Evolutionary conservation across 768 basidiomycete genomes (phyloP).

Genomic region (Thelephora aurantiotincta): DNA sequence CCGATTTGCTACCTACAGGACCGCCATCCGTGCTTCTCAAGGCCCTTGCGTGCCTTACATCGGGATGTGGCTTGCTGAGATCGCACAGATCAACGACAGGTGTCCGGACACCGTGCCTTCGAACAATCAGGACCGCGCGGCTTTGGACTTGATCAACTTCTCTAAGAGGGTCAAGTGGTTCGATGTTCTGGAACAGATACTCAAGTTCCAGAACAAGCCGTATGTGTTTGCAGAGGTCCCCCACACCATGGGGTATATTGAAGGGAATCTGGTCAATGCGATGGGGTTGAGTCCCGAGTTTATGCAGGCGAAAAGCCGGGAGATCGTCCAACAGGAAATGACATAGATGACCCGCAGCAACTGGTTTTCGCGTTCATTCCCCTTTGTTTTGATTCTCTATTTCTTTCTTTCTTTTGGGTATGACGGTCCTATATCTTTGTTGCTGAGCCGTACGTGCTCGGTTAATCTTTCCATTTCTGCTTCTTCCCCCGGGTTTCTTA

Average conservation of each 20-base stretch:
- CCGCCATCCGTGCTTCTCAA: constrained; percentile 24
- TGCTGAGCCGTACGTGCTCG: not conserved
- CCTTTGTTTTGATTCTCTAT: not conserved
- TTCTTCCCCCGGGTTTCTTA: no score
- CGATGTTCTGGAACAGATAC: constrained; percentile 37
- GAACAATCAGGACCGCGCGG: constrained; percentile 11
- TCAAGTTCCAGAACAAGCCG: constrained; percentile 38
- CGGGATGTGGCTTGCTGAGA: constrained; percentile 44
- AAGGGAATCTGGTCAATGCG: constrained; percentile 23
- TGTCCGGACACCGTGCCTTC: constrained; percentile 20
- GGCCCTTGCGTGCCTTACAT: constrained; percentile 59
- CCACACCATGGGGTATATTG: constrained; percentile 31
- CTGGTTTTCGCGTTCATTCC: no score
- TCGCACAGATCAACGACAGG: constrained; percentile 40
- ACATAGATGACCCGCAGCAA: not conserved
- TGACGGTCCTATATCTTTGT: not conserved
- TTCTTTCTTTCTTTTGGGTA: not conserved
- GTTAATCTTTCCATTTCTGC: no score
- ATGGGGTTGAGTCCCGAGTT: constrained; percentile 23
- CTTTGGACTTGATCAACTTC: constrained; percentile 28
- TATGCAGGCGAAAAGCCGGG: constrained; percentile 47
- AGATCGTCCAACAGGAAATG: constrained; percentile 18
- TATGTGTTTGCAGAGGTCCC: constrained; percentile 36
- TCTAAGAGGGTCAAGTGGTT: constrained; percentile 41
- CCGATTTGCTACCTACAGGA: constrained; percentile 42